These are phyloP conservation scores for Blepharisma japonicum DNA, from an alignment of 73 alveolate genomes.

Conservation along the genomic window DNA sequence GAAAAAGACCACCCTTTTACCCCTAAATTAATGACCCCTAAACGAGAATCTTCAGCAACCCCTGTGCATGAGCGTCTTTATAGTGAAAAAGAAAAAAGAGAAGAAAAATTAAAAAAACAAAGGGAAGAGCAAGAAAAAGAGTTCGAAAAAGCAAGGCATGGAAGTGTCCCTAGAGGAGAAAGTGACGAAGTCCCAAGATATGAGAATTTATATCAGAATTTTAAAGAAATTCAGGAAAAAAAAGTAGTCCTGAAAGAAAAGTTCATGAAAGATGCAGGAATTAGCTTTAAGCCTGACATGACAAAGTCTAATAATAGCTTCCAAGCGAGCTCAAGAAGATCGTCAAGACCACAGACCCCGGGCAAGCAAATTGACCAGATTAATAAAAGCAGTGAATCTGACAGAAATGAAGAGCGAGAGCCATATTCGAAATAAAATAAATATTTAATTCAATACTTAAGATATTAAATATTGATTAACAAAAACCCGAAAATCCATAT, in stretches of 20 bases:
- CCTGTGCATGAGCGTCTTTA: slow-evolving; percentile 13
- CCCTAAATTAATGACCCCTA: slow-evolving; percentile 18
- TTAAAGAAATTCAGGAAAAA: background rate
- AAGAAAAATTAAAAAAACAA: background rate
- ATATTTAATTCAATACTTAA: no score
- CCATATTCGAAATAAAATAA: no score
- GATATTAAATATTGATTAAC: no score
- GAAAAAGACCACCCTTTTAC: background rate
- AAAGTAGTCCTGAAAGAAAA: slow-evolving; percentile 8
- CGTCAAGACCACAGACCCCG: background rate
- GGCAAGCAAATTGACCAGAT: no score
- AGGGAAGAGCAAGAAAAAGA: background rate
- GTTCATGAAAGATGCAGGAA: slow-evolving; percentile 11
- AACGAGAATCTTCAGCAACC: background rate
- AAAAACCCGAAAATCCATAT: no score
- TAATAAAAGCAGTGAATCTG: no score
- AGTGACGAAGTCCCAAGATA: slow-evolving; percentile 14
- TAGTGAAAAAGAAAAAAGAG: background rate
- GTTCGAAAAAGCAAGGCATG: background rate
- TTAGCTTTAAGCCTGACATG: slow-evolving; percentile 8
- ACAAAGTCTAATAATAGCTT: background rate
- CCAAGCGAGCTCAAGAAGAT: background rate
- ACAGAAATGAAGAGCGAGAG: no score
- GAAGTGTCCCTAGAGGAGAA: background rate
- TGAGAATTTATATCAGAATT: background rate